Evolutionary conservation across 2,329 filamentous ascomycete genomes (phyloP), one percentile per base, ranked within the genome.

Genomic region (Mycosphaerelloides madeirae): DNA sequence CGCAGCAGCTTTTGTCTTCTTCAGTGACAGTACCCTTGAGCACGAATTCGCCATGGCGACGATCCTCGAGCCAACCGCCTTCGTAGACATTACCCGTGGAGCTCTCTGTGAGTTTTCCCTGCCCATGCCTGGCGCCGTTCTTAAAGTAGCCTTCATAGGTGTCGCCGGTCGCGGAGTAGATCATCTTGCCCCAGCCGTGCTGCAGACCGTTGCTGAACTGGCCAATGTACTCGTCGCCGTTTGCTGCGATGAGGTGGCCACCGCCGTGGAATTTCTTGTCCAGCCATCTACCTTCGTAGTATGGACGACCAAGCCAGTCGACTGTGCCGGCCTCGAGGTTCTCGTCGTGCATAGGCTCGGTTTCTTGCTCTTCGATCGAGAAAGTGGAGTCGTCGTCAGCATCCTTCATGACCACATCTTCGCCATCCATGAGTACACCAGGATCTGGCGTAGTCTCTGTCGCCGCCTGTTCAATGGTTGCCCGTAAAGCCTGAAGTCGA

Each of bases 91-190:
- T 81, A 36, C 77, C 77, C 0, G 76, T 80, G 36, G 72, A 68
- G 20, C 14, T 16, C 53, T 81, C 76, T 25, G 77, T 66, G 46
- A 76, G 77, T 1, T 72, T 77, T 22, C 79, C 79, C 18, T 76
- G 71, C 3, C 79, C 79, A 50, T 81, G 74, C 44, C 79, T 75
- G 53, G 76, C 73, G 53, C 88, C 85, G 49, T 87, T 81, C 29
- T 68, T 69, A 62, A 82, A 78, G 44, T 84, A 60, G 32, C 72
- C 72, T 14, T 67, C 65, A 55, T 75, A 80, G 46, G 84, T 76
- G 41, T 81, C 81, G 49, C 80, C 80, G 65, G 95, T 79, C 3
- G 46, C 32, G 19, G 75, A 71, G 60, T 79, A 81, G 4, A 71
- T 75, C 69, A 81, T 77, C 11, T 68, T 68, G 39, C 80, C 80